phyloP scores from a whole-genome alignment of 2,329 filamentous ascomycete species.

The Aspergillus unguis region DNA sequence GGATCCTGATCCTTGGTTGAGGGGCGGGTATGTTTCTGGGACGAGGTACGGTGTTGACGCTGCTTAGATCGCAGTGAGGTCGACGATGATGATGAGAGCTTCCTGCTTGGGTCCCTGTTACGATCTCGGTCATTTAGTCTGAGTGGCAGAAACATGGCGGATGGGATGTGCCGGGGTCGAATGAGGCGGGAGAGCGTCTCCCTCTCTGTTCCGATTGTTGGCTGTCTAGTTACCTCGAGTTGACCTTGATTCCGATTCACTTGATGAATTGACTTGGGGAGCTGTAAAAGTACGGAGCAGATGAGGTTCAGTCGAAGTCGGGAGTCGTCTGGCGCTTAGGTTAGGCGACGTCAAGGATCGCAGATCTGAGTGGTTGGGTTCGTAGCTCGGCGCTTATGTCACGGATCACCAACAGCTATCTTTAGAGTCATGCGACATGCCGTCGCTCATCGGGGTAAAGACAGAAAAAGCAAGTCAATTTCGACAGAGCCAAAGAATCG shows the following conservation, averaged over 20 bases:
- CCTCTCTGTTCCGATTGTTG: slow-evolving; percentile 12
- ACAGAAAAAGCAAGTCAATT: slow-evolving; percentile 1
- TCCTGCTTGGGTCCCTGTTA: slow-evolving; percentile 28
- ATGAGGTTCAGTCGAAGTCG: too few relatives aligned
- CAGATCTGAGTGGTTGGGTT: slow-evolving; percentile 26
- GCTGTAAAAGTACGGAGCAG: too few relatives aligned
- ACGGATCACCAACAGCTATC: slow-evolving; percentile 22
- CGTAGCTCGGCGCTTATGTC: slow-evolving; percentile 27
- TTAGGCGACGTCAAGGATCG: slow-evolving; percentile 14
- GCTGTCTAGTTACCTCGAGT: slow-evolving; percentile 25
- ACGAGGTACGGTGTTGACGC: slow-evolving; percentile 29
- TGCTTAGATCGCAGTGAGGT: slow-evolving; percentile 27
- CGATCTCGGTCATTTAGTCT: slow-evolving; percentile 36
- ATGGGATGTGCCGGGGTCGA: slow-evolving; percentile 19
- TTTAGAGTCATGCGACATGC: slow-evolving; percentile 27
- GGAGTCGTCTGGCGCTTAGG: slow-evolving; percentile 32
- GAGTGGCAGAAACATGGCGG: slow-evolving; percentile 38
- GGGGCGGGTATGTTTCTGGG: slow-evolving; percentile 30
- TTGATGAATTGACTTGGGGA: too few relatives aligned
- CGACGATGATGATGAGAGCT: slow-evolving; percentile 26
- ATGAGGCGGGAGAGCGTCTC: slow-evolving; percentile 18
- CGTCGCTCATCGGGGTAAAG: slow-evolving; percentile 14
- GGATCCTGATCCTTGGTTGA: slow-evolving; percentile 38
- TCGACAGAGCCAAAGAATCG: slow-evolving; percentile 12
- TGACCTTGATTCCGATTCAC: not conserved